These are phyloP conservation scores for Phyllosticta citrichinensis DNA, from an alignment of 2,329 filamentous ascomycete genomes.

Conservation along the genomic window DNA sequence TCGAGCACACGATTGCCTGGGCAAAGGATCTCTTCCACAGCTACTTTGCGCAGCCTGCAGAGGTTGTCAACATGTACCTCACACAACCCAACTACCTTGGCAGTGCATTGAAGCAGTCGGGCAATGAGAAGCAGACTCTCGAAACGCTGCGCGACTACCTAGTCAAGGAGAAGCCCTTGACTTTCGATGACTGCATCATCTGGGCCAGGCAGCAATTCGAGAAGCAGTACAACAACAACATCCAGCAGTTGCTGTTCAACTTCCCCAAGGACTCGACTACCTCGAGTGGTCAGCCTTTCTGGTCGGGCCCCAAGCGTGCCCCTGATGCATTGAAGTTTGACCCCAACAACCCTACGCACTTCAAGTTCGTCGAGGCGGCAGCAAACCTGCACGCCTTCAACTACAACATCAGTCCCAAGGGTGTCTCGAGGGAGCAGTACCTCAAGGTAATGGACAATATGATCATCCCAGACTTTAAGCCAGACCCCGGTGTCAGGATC, in stretches of 20 bases:
- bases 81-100: conserved; percentile 86
- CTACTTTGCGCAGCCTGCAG: conserved; percentile 84
- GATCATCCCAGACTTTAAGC: conserved; percentile 91
- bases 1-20: conserved; percentile 98
- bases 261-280: conserved; percentile 92
- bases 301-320: conserved; percentile 96
- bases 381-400: conserved; percentile 96
- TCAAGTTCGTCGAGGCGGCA: conserved; percentile 76
- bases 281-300: conserved; percentile 83
- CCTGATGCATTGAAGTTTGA: conserved; percentile 89
- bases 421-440: conserved; percentile 61
- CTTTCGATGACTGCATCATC: conserved; percentile 90
- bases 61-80: conserved; percentile 89
- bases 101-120: conserved; percentile 78
- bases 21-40: conserved; percentile 91
- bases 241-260: conserved; percentile 90
- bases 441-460: conserved; percentile 75
- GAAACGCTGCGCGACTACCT: conserved; percentile 85
- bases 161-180: conserved; percentile 81
- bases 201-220: conserved; percentile 94
- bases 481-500: conserved; percentile 86
- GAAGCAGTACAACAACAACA: conserved; percentile 92
- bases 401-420: conserved; percentile 87
- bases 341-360: conserved; percentile 71
- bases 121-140: conserved; percentile 87